Base-by-base conservation (phyloP, 345 rosid genomes). In the Linum usitatissimum region DNA sequence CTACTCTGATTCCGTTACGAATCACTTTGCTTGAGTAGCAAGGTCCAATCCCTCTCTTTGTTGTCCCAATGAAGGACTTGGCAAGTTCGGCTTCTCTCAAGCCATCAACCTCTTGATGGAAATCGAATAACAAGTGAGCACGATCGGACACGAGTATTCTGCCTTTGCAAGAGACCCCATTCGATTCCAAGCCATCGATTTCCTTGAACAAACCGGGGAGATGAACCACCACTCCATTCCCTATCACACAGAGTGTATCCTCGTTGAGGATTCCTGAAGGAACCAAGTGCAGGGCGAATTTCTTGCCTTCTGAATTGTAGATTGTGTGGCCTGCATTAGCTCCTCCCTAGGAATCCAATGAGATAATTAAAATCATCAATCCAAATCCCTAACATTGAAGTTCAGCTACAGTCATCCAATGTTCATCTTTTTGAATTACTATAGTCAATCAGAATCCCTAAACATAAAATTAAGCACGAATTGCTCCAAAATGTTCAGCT, bases 241-340 rank as follows among this genome's bases (percentile, higher is more conserved):
- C 99, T 51, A 93, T 90, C 23, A 90, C 87, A 70, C 99, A 93
- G 10, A 86, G 76, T 2, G 97, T 87, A 23, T 78, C 97, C 77
- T 93, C 88, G 42, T 89, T 90, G 55, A 93, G 78, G 42, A 93
- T 90, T 21, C 97, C 99, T 0, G 99, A 93, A 18, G 99, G 97
- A 65, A 93, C 97, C 75, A 93, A 90, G 71, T 90, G 99, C 70
- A 93, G 86, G 1, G 97, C 97, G 70, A 93, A 93, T 69, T 90
- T 93, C 82, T 86, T 90, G 14, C 97, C 99, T 65, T 87, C 94
- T 5, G 97, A 48, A 68, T 86, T 93, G 53, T 93, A 93, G 62
- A 93, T 90, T n/a, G 99, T 93, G 67, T 93, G 99, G 9, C 99
- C 99, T 57, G 99, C 99, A 73, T 93, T 93, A 30, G 99, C 96